Evolutionary conservation across 208 protist genomes (phyloP).

Genomic region (Sergeia podlipaevii): DNA sequence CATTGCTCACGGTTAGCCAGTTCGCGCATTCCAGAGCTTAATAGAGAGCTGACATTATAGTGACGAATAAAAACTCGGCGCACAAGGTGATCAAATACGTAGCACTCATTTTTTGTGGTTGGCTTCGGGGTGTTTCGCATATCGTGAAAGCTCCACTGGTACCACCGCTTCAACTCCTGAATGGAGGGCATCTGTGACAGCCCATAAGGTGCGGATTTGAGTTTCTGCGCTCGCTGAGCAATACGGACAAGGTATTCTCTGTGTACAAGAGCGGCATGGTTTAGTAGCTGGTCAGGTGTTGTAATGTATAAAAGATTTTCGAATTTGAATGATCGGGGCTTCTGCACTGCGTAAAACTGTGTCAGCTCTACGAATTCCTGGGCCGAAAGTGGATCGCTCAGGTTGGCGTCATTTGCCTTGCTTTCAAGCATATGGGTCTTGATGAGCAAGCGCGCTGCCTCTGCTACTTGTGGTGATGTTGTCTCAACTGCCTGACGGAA

Average conservation of each 20-base stretch:
- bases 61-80: slow-evolving; percentile 61
- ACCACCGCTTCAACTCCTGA: slow-evolving; percentile 53
- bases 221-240: slow-evolving; percentile 26
- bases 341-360: slow-evolving; percentile 67
- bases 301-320: slow-evolving; percentile 54
- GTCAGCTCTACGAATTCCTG: slow-evolving; percentile 72
- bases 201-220: slow-evolving; percentile 54
- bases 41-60: slow-evolving; percentile 49
- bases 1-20: slow-evolving; percentile 55
- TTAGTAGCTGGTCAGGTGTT: slow-evolving; percentile 38
- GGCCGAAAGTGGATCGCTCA: slow-evolving; percentile 44
- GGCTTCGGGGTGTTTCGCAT: slow-evolving; percentile 40
- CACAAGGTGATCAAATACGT: slow-evolving; percentile 51
- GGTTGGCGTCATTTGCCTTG: slow-evolving; percentile 14
- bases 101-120: no score
- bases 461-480: slow-evolving; percentile 45
- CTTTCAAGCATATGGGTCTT: slow-evolving; percentile 25
- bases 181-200: slow-evolving; percentile 72
- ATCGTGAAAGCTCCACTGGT: slow-evolving; percentile 80
- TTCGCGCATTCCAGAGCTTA: slow-evolving; percentile 46
- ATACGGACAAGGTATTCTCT: slow-evolving; percentile 63
- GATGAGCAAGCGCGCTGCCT: slow-evolving; percentile 29
- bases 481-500: slow-evolving; percentile 63
- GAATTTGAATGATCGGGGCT: slow-evolving; percentile 21
- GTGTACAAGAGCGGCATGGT: slow-evolving; percentile 38